Evolutionary conservation across 2,329 filamentous ascomycete species (phyloP), one percentile per base, ranked within the genome.

Genomic region (Epichloe elymi): DNA sequence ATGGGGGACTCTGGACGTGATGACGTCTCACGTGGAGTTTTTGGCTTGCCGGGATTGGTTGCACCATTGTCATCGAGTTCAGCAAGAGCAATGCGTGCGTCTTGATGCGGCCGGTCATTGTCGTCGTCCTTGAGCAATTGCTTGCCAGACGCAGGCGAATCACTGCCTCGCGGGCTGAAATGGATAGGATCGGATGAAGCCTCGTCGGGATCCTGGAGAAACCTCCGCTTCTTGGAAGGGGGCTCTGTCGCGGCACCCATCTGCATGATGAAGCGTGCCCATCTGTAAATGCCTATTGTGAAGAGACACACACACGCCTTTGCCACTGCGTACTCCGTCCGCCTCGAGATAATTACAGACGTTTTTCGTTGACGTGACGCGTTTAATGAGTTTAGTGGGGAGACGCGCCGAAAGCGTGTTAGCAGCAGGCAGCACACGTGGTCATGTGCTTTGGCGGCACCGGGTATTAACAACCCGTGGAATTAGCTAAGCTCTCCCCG

Each of bases 171-270:
- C 14, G 60, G 55, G 53, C 57, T 61, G 15, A 54, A 55, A n/a
- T 54, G 50, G 23, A 53, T 50, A 23, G 58, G 56, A 51, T 60
- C 63, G 11, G 60, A 60, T 4, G 61, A 56, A n/a, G 57, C 48
- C 36, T 67, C 65, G 43, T 62, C 60, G 40, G 60, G 54, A 49
- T 68, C 64, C 46, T 59, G 61, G 48, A 71, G 69, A 56, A 69
- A 66, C 51, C 68, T 65, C 53, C 65, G 60, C 59, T 63, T 70
- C 61, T 78, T 78, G 10, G 60, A 57, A 1, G 75, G 72, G 56
- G 71, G 72, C 45, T 69, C 73, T 47, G 64, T 61, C 20, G 67
- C 66, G 44, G 65, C 61, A 53, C 59, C 57, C 50, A 64, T 59
- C 46, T 67, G 69, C 73, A 74, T 75, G 38, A 42, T 54, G 50